phyloP scores from a whole-genome alignment of 2,329 filamentous ascomycete genomes.

The Botrytis galanthina region DNA sequence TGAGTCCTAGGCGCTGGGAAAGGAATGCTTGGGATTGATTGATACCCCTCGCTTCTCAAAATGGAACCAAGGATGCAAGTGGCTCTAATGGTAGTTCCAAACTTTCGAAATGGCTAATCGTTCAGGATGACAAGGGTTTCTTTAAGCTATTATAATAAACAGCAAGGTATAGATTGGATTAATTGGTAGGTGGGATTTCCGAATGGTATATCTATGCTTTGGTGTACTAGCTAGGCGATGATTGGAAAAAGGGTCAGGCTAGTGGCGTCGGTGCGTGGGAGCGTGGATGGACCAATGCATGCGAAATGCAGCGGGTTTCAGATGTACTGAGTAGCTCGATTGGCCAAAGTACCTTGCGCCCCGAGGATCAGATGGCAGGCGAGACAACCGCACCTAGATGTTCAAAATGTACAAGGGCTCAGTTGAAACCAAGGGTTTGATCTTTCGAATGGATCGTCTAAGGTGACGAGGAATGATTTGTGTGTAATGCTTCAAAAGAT shows the following conservation, averaged over 20 bases:
- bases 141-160: slow-evolving; percentile 4
- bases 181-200: neutral
- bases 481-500: slow-evolving; percentile 10
- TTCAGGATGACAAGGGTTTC: slow-evolving; percentile 14
- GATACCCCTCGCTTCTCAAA: slow-evolving; percentile 19
- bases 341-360: slow-evolving; percentile 14
- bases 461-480: slow-evolving; percentile 9
- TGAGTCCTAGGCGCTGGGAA: slow-evolving; percentile 19
- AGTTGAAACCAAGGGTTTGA: slow-evolving; percentile 15
- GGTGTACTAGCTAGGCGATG: neutral
- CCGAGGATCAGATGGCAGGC: slow-evolving; percentile 20
- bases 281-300: slow-evolving; percentile 16
- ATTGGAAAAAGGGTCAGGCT: slow-evolving; percentile 16
- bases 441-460: neutral
- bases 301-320: slow-evolving; percentile 19
- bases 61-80: slow-evolving; percentile 21
- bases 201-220: slow-evolving; percentile 4
- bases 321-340: slow-evolving; percentile 6
- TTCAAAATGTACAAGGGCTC: slow-evolving; percentile 2
- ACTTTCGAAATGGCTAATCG: slow-evolving; percentile 6
- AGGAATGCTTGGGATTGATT: slow-evolving; percentile 22
- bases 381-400: slow-evolving; percentile 13
- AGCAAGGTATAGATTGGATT: slow-evolving; percentile 3
- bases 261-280: slow-evolving; percentile 7
- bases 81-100: slow-evolving; percentile 10